Evolutionary conservation across 768 basidiomycete genomes (phyloP).

Genomic region (Nevesoporus exiguus): DNA sequence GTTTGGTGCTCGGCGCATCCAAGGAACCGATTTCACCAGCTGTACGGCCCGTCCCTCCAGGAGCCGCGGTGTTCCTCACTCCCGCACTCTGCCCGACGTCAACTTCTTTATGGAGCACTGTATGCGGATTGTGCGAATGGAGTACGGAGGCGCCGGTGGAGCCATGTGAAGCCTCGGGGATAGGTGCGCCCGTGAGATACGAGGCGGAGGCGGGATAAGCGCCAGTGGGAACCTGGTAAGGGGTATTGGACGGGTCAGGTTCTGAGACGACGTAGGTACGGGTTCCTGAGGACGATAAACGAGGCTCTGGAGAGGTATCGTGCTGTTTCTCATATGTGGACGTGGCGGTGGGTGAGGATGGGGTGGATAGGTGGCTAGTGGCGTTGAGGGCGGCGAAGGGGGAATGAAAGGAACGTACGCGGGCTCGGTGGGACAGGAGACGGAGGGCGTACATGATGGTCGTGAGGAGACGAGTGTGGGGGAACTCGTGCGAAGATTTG

Average conservation of each 20-base stretch:
- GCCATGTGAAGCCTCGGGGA: conserved; percentile 35
- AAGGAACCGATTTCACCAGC: conserved; percentile 43
- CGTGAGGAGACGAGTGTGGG: conserved; percentile 9
- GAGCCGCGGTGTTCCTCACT: conserved; percentile 39
- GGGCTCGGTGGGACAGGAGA: conserved; percentile 2
- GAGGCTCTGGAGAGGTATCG: conserved; percentile 50
- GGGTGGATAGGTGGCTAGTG: conserved; percentile 32
- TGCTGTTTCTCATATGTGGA: conserved; percentile 59
- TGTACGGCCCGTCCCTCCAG: conserved; percentile 43
- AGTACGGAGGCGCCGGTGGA: conserved; percentile 47
- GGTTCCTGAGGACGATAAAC: conserved; percentile 41
- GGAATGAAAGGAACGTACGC: conserved; percentile 57
- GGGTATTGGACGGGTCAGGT: conserved; percentile 58
- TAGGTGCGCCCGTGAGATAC: conserved; percentile 42
- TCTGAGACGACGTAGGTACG: conserved; percentile 73
- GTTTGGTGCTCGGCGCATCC: conserved; percentile 38
- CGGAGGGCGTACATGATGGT: conserved; percentile 23
- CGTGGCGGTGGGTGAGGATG: conserved; percentile 30
- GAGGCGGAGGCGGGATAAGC: conserved; percentile 55
- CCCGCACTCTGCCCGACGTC: conserved; percentile 50
- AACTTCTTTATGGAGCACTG: conserved; percentile 36
- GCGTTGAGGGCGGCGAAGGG: conserved; percentile 54
- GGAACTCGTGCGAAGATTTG: conserved; percentile 25
- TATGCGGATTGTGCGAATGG: conserved; percentile 36
- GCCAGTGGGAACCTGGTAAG: conserved; percentile 70